Evolutionary conservation across 495 filamentous ascomycete species (phyloP), one percentile per base, ranked within the genome.

Genomic region (Hyaloscypha bicolor): DNA sequence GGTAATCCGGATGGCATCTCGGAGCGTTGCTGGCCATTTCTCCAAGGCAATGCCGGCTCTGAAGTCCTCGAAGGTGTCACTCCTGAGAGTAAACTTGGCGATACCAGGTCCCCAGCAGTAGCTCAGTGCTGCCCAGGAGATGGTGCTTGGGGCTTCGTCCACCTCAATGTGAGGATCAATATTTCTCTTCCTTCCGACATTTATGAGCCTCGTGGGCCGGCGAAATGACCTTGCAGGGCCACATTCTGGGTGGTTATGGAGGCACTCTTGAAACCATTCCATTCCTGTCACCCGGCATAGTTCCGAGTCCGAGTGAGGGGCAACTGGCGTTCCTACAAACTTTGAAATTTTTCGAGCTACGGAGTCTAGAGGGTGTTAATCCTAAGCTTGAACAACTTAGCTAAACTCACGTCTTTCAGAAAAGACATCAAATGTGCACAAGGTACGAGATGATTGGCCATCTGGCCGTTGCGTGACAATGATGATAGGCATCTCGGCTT

Each of bases 81-180:
- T 39, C 12, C 63, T 75, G 16, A 66, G 59, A 21, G 37, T 56
- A 31, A 72, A 72, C 21, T 37, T 51, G 19, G 64, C 51, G 22
- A 62, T 57, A 31, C 67, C 64, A n/a, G n/a, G n/a, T 16, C 73
- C 73, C 71, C 69, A 75, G 29, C 69, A 68, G 59, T 73, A 72
- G 22, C 65, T 71, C 6, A 75, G 64, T 29, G 73, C 67, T 35
- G 60, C 48, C 42, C 64, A 76, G 25, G 55, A 39, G 8, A 39
- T 65, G 21, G 22, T 19, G 57, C 31, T 56, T 70, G 3, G 64
- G 16, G 29, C 6, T 58, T 5, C 22, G 29, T 58, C 31, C 6
- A 58, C 4, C 19, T 58, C 55, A 6, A 58, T 6, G 19, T 5
- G 8, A 31, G 55, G 55, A 29, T 19, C 16, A 45, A 55, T 9